Conservation (phyloP, 495 filamentous ascomycete species). For the Neurospora intermedia region DNA sequence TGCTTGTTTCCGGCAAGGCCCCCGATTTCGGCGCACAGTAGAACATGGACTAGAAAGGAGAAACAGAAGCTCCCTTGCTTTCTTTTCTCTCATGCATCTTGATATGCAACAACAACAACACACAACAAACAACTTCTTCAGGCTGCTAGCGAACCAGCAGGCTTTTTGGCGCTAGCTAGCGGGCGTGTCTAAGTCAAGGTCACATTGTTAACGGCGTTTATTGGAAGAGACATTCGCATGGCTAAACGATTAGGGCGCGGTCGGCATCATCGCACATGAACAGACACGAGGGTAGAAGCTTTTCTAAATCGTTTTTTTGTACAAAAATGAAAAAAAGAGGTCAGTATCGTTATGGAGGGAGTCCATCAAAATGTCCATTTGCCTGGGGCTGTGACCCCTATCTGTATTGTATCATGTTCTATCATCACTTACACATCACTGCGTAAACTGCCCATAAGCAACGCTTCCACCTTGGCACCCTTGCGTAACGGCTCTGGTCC, state of each 20-base stretch:
- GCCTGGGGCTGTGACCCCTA: neutral
- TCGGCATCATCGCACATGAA: conserved; percentile 15
- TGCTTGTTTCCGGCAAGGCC: conserved; percentile 77
- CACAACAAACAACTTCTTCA: neutral
- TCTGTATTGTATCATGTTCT: neutral
- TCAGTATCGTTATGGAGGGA: conserved; percentile 9
- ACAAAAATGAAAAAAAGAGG: conserved; percentile 20
- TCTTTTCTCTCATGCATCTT: neutral
- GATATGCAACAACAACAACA: neutral
- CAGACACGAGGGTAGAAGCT: conserved; percentile 10
- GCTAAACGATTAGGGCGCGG: conserved; percentile 15
- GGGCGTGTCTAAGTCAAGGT: conserved; percentile 13
- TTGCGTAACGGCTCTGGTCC: conserved; percentile 32
- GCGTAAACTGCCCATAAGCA: conserved; percentile 32
- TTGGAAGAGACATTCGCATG: conserved; percentile 17
- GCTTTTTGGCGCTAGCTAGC: neutral
- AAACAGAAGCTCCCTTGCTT: neutral
- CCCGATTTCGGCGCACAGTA: conserved; percentile 50
- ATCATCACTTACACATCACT: conserved; percentile 10
- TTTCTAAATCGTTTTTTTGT: neutral
- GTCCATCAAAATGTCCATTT: neutral
- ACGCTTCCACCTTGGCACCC: conserved; percentile 32
- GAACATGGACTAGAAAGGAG: neutral
- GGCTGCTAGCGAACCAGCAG: neutral
- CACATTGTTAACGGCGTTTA: conserved; percentile 26